phyloP scores from a whole-genome alignment of 2,329 filamentous ascomycete species.

The Alternaria postmessia region DNA sequence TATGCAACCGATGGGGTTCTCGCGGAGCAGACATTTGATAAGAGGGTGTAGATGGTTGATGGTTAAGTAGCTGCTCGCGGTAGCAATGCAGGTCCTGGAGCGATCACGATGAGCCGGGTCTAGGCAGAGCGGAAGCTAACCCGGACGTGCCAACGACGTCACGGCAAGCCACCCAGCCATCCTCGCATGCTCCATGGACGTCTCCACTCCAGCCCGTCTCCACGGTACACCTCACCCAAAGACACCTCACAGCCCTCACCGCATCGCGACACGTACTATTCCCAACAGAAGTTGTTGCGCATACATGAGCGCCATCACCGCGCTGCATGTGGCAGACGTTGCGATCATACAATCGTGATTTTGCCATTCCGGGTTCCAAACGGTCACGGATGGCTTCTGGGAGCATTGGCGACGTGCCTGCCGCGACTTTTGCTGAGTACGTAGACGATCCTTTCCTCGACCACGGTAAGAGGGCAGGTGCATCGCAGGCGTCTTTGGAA shows the following conservation, averaged over 20 bases:
- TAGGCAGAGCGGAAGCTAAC: background rate
- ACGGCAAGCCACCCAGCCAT: constrained; percentile 6
- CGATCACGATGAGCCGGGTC: background rate
- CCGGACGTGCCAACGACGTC: constrained; percentile 1
- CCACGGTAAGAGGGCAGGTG: constrained; percentile 14
- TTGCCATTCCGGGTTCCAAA: constrained; percentile 50
- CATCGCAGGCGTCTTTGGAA: constrained; percentile 23
- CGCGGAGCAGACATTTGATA: background rate
- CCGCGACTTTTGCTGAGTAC: constrained; percentile 63
- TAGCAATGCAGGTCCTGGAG: background rate
- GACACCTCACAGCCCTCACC: constrained; percentile 4
- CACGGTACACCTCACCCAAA: constrained; percentile 1
- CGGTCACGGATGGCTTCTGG: constrained; percentile 56
- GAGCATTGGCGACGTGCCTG: constrained; percentile 58
- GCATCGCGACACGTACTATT: background rate
- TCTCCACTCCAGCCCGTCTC: constrained; percentile 3
- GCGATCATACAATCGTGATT: constrained; percentile 50
- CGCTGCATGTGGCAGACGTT: constrained; percentile 49
- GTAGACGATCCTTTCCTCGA: constrained; percentile 45
- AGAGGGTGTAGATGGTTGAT: background rate
- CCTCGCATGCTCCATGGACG: background rate
- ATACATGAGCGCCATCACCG: constrained; percentile 37
- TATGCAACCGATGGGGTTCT: background rate
- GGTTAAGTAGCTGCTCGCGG: background rate
- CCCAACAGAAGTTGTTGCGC: constrained; percentile 9